Evolutionary conservation across 352 stramenopile genomes (phyloP).

Genomic region (Pythium phragmitis): DNA sequence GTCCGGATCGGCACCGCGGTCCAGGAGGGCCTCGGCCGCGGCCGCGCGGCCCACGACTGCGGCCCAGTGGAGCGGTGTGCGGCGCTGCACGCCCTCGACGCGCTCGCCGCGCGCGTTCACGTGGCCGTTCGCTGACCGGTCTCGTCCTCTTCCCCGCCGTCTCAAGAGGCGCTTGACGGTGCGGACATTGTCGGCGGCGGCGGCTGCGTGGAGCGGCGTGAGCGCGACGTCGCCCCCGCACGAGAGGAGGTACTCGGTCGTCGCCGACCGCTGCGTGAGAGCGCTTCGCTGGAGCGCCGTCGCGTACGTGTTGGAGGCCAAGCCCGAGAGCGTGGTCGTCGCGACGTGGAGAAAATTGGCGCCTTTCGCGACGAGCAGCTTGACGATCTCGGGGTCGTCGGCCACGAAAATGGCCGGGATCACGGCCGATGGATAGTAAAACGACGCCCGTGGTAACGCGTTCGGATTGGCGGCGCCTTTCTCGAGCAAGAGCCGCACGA

Average conservation of each 20-base stretch:
- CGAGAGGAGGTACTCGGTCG: constrained; percentile 65
- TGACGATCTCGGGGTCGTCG: constrained; percentile 69
- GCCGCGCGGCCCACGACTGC: constrained; percentile 50
- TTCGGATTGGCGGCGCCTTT: constrained; percentile 54
- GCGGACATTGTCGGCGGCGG: constrained; percentile 45
- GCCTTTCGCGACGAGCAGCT: constrained; percentile 53
- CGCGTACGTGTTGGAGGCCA: constrained; percentile 40
- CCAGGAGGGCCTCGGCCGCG: constrained; percentile 40
- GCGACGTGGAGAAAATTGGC: constrained; percentile 74
- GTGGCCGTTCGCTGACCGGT: not conserved
- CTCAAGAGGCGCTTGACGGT: constrained; percentile 48
- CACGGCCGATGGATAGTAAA: constrained; percentile 58
- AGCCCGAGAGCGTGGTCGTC: constrained; percentile 37
- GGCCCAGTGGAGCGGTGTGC: constrained; percentile 75
- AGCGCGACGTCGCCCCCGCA: constrained; percentile 71
- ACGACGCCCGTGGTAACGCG: constrained; percentile 53
- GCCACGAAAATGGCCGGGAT: constrained; percentile 75
- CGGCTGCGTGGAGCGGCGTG: constrained; percentile 71
- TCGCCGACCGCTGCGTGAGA: constrained; percentile 58
- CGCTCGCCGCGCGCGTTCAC: constrained; percentile 62
- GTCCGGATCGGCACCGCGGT: constrained; percentile 49
- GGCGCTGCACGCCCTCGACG: constrained; percentile 54
- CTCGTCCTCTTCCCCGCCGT: not conserved
- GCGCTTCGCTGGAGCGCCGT: constrained; percentile 63
- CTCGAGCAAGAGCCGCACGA: constrained; percentile 63